phyloP scores from a whole-genome alignment of 176 grass and related monocot genomes.

The Ananas comosus region DNA sequence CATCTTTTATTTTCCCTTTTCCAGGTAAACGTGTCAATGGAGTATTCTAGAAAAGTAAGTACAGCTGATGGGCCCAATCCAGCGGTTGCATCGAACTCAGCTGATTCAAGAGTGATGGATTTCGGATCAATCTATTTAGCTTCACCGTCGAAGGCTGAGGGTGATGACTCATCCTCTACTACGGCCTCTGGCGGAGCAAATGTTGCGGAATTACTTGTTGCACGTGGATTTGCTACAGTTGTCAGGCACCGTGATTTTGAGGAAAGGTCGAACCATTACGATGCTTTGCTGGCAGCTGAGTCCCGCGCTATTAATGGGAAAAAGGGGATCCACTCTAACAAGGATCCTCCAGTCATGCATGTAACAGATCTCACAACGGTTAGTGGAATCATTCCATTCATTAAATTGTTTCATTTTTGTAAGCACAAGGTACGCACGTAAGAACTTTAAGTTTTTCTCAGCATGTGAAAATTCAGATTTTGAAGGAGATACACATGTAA shows the following conservation, averaged over 20 bases:
- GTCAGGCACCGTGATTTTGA: slow-evolving; percentile 91
- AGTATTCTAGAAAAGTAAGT: slow-evolving; percentile 79
- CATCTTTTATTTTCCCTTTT: slow-evolving; percentile 14
- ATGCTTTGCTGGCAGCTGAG: slow-evolving; percentile 77
- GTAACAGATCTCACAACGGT: slow-evolving; percentile 85
- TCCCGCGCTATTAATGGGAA: slow-evolving; percentile 83
- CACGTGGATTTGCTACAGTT: slow-evolving; percentile 60
- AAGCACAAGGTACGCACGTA: neutral
- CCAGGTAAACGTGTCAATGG: slow-evolving; percentile 88
- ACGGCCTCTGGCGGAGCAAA: slow-evolving; percentile 41
- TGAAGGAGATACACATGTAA: too few relatives aligned
- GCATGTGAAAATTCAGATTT: too few relatives aligned
- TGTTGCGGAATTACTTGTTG: slow-evolving; percentile 77
- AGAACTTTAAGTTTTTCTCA: too few relatives aligned
- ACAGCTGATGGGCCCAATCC: slow-evolving; percentile 45
- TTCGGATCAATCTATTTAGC: slow-evolving; percentile 82
- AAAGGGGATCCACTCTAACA: slow-evolving; percentile 79
- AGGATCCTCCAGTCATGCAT: slow-evolving; percentile 73
- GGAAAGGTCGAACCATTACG: slow-evolving; percentile 88
- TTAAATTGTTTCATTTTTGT: neutral
- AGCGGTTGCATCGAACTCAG: slow-evolving; percentile 21
- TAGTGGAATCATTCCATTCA: neutral
- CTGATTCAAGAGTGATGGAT: slow-evolving; percentile 76
- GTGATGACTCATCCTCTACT: slow-evolving; percentile 49
- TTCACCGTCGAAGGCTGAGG: slow-evolving; percentile 43